Conservation (phyloP, 306 rosid genomes). For the Acmispon strigosus region DNA sequence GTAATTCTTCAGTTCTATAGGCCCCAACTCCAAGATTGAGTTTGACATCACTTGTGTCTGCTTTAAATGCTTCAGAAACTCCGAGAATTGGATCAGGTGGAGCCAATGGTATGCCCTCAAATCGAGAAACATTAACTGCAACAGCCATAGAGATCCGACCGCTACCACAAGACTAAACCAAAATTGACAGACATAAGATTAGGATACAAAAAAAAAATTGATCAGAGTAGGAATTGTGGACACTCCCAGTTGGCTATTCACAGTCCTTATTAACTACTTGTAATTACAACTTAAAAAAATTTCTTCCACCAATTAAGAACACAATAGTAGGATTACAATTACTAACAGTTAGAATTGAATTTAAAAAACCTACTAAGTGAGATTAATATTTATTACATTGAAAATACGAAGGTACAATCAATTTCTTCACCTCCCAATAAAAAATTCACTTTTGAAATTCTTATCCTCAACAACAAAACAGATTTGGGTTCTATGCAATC, state of each 20-base stretch:
- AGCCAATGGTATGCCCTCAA: slow-evolving; percentile 90
- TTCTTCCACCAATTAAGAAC: not conserved
- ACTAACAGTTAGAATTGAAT: not conserved
- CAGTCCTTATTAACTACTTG: not conserved
- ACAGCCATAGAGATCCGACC: slow-evolving; percentile 61
- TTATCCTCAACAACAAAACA: too few relatives aligned
- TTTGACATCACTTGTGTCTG: slow-evolving; percentile 55
- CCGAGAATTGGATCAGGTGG: slow-evolving; percentile 99
- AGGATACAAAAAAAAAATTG: not conserved
- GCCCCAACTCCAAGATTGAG: slow-evolving; percentile 99
- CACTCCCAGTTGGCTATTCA: not conserved
- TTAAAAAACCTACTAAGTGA: not conserved
- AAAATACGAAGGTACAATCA: too few relatives aligned
- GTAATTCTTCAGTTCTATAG: slow-evolving; percentile 79
- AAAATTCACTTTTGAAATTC: too few relatives aligned
- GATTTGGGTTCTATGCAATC: too few relatives aligned
- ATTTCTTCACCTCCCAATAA: too few relatives aligned
- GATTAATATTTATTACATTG: too few relatives aligned
- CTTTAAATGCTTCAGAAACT: slow-evolving; percentile 95
- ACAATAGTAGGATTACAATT: not conserved
- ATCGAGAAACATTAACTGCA: slow-evolving; percentile 68
- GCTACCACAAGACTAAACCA: slow-evolving; percentile 46
- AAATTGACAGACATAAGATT: not conserved
- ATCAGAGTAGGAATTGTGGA: not conserved
- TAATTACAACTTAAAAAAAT: not conserved